phyloP scores from a whole-genome alignment of 495 filamentous ascomycete species.

The Niebla homalea region DNA sequence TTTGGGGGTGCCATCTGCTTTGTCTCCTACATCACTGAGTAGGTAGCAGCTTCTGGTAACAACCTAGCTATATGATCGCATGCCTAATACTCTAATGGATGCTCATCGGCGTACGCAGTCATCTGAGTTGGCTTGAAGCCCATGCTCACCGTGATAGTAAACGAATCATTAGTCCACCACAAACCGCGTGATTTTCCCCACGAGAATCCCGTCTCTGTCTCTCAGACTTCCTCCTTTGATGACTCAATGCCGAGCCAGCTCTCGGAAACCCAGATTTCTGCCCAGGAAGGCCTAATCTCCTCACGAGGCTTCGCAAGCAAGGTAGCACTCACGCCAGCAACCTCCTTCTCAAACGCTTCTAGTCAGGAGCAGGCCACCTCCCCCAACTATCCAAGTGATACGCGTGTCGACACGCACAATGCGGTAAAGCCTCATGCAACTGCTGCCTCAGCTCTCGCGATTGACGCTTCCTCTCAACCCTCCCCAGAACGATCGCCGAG shows the following conservation, averaged over 20 bases:
- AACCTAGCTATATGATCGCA: too few species aligned
- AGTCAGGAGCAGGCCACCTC: conserved; percentile 8
- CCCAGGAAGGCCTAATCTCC: background rate
- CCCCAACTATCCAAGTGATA: background rate
- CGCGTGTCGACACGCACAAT: background rate
- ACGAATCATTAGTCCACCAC: background rate
- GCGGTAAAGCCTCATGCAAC: background rate
- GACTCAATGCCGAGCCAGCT: conserved; percentile 4
- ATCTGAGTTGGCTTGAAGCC: too few species aligned
- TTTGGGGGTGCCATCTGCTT: too few species aligned
- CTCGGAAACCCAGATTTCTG: background rate
- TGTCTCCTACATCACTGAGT: too few species aligned
- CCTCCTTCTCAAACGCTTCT: conserved; percentile 11
- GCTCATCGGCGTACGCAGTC: too few species aligned
- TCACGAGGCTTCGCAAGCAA: background rate
- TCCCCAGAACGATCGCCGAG: background rate
- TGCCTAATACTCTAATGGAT: too few species aligned
- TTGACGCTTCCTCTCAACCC: background rate
- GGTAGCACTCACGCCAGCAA: conserved; percentile 10
- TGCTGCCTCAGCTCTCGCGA: background rate
- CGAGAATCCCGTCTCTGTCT: background rate
- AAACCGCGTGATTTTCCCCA: background rate
- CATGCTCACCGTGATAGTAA: too few species aligned
- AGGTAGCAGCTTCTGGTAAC: too few species aligned
- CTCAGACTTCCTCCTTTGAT: conserved; percentile 10